Conservation (phyloP, 305 asterid species). For the Fraxinus xanthoxyloides region DNA sequence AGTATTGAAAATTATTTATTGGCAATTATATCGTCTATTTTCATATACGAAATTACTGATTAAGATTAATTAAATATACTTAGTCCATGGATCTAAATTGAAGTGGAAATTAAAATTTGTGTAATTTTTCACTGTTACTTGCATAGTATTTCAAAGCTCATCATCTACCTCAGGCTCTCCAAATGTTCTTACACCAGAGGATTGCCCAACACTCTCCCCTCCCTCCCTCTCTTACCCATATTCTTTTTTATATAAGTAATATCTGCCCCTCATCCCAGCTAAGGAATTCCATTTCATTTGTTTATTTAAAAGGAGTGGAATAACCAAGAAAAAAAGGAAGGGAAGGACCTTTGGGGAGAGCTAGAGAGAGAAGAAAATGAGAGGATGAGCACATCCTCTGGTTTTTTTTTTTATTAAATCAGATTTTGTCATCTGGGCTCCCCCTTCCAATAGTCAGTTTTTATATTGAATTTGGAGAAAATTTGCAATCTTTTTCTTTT, state of each 20-base stretch:
- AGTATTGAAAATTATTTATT: no score
- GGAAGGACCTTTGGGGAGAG: conserved; percentile 26
- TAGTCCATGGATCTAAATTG: background rate
- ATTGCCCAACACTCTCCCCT: conserved; percentile 19
- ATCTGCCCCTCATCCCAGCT: conserved; percentile 26
- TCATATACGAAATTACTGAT: no score
- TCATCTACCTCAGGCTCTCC: conserved; percentile 23
- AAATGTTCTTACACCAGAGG: conserved; percentile 37
- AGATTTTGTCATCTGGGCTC: conserved; percentile 38
- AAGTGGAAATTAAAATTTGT: background rate
- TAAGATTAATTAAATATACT: no score
- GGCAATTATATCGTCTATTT: background rate
- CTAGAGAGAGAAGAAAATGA: conserved; percentile 37
- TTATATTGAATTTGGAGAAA: background rate
- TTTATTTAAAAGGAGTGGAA: conserved; percentile 41
- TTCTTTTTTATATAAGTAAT: conserved; percentile 12
- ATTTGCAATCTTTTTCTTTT: background rate
- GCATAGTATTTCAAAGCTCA: conserved; percentile 18
- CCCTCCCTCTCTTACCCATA: background rate
- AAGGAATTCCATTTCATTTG: conserved; percentile 39
- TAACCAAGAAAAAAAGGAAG: conserved; percentile 46
- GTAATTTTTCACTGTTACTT: background rate
- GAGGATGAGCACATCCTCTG: conserved; percentile 52
- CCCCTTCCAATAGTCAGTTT: conserved; percentile 41
- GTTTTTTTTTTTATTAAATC: conserved; percentile 21